Percentiles rank a stretch among this genome's conserved stretches.
Evolutionary conservation across 139 green algal genomes (phyloP).

Genomic region (Tetradesmus lagerheimii): DNA sequence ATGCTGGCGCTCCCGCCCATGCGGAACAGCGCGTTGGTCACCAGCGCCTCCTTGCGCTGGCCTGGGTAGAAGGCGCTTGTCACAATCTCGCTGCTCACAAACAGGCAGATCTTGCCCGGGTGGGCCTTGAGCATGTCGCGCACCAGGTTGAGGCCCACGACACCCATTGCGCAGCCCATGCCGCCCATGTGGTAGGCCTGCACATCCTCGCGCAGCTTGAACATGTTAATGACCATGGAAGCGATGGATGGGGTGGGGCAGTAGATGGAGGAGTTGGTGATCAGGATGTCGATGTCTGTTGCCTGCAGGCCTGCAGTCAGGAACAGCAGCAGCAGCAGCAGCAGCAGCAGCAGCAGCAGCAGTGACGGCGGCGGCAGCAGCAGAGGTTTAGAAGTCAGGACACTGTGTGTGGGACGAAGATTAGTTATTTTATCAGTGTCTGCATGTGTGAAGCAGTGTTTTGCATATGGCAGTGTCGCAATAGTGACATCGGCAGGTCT

Average conservation of each 20-base stretch:
- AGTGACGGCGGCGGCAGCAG: background rate
- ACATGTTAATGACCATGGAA: constrained; percentile 81
- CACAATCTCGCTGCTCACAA: constrained; percentile 45
- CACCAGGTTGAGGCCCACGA: constrained; percentile 82
- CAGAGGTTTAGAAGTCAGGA: background rate
- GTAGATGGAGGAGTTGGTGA: constrained; percentile 82
- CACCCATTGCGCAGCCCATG: constrained; percentile 87
- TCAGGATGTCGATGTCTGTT: constrained; percentile 60
- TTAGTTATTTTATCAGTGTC: background rate
- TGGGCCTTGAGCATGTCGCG: constrained; percentile 58
- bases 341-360: background rate
- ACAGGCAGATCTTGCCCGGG: constrained; percentile 47
- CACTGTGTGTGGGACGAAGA: background rate
- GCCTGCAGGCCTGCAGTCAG: constrained; percentile 48
- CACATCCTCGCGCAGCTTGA: constrained; percentile 79
- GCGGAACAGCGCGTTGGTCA: constrained; percentile 67
- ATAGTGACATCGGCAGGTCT: background rate
- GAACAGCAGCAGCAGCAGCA: background rate
- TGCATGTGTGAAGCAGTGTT: background rate
- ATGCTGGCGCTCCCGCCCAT: constrained; percentile 68
- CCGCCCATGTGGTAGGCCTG: constrained; percentile 80
- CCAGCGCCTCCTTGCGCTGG: constrained; percentile 59
- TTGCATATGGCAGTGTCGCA: background rate
- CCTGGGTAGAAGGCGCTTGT: constrained; percentile 50
- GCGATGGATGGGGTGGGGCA: constrained; percentile 79